These are phyloP conservation scores for Pythium monospermum DNA, from an alignment of 352 stramenopile species.

Conservation along the genomic window DNA sequence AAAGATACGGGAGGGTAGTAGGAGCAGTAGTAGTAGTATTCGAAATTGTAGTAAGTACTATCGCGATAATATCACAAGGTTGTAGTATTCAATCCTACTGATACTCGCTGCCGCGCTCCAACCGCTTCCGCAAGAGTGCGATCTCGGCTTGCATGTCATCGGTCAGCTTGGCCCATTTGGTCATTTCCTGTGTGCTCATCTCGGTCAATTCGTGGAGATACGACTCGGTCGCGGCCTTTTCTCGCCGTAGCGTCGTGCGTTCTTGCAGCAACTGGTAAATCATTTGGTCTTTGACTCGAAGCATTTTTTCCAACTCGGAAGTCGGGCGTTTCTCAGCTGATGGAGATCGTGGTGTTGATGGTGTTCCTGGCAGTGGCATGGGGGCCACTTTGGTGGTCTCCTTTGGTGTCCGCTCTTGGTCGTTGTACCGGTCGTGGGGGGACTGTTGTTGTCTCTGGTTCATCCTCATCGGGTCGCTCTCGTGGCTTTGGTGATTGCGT, in stretches of 20 bases:
- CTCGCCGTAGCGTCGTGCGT: conserved; percentile 41
- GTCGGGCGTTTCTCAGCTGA: not conserved
- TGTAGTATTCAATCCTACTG: too few species aligned
- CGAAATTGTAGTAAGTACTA: too few species aligned
- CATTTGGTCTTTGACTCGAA: conserved; percentile 80
- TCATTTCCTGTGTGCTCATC: conserved; percentile 73
- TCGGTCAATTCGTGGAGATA: conserved; percentile 62
- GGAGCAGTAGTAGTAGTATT: too few species aligned
- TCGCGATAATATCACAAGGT: too few species aligned
- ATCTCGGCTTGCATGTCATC: conserved; percentile 83
- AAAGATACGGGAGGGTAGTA: conserved; percentile 1
- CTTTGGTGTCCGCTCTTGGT: not conserved
- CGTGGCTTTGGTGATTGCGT: too few species aligned
- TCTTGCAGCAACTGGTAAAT: conserved; percentile 78
- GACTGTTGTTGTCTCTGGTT: too few species aligned
- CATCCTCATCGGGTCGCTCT: not conserved
- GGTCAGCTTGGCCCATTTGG: conserved; percentile 75
- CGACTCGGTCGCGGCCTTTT: conserved; percentile 41
- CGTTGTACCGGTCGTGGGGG: too few species aligned
- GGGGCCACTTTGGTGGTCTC: not conserved
- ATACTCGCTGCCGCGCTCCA: too few species aligned
- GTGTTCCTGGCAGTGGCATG: too few species aligned
- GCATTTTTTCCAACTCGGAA: conserved; percentile 26
- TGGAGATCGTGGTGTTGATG: not conserved
- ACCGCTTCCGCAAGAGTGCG: conserved; percentile 40